Evolutionary conservation across 495 filamentous ascomycete genomes (phyloP), one percentile per base, ranked within the genome.

Genomic region (Penicillium ucsense): DNA sequence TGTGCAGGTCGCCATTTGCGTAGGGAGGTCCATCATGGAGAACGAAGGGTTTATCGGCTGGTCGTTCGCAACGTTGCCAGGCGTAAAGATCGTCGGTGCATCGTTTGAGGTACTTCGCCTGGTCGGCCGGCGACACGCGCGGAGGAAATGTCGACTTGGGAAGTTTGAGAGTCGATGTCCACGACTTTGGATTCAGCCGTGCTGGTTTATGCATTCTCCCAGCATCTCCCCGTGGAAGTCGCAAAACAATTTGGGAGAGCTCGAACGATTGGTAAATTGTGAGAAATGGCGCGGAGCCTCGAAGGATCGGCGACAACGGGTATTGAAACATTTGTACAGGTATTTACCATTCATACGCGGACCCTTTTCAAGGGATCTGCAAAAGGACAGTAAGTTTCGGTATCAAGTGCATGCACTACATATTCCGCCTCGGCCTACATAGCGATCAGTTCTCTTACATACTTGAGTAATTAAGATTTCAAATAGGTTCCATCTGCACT

Each of bases 11-110:
- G 31, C 94, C 92, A 61, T 99, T 99, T 41, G 92, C 92, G 62
- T 97, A 99, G 1, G 94, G 92, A 1, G 92, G 92, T 1, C 92
- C 92, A 81, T 99, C 92, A 66, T 97, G 91, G 8, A 99, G 74
- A 8, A 89, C 70, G 55, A 96, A 97, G 8, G 73, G 67, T 41
- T 78, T 64, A 35, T 76, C 64, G 41, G 70, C 72, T 41, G 80
- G 74, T 43, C 82, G 72, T 76, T 64, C 76, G 51, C 63, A 61
- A 45, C 69, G 72, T 73, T 97, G 94, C 89, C 88, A 95, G 52
- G 77, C 67, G 71, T 97, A 97, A 7, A 96, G 77, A 31, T 86
- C 79, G 70, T 95, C 88, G 65, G 90, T 84, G 68, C 85, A 94
- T 78, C 75, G 73, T 53, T 80, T 70, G 31, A 92, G 74, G 61